Evolutionary conservation across 495 filamentous ascomycete species (phyloP).

Genomic region (Bacidia gigantensis): DNA sequence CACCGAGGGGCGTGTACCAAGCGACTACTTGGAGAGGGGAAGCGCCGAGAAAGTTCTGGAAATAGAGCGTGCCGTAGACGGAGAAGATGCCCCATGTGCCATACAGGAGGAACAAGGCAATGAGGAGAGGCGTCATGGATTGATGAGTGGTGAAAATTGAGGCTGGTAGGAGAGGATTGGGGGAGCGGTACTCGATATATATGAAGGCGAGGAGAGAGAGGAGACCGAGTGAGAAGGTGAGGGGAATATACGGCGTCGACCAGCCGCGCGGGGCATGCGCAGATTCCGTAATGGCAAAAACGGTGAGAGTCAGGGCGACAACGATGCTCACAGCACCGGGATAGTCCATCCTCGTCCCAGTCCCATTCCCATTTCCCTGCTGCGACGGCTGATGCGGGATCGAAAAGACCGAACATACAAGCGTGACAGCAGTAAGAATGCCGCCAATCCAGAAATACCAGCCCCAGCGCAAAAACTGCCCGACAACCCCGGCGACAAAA

Average conservation of each 20-base stretch:
- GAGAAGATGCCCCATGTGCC: constrained; percentile 64
- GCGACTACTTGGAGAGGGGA: constrained; percentile 56
- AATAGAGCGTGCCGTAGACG: constrained; percentile 66
- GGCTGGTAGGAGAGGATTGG: constrained; percentile 56
- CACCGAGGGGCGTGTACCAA: constrained; percentile 64
- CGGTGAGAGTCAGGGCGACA: constrained; percentile 50
- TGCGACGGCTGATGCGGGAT: background rate
- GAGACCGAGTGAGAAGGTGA: constrained; percentile 46
- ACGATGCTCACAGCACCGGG: constrained; percentile 48
- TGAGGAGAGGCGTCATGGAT: constrained; percentile 52
- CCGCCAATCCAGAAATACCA: constrained; percentile 70
- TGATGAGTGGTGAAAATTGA: constrained; percentile 54
- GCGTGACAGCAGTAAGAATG: background rate
- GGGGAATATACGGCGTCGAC: constrained; percentile 56
- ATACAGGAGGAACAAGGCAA: constrained; percentile 59
- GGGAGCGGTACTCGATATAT: constrained; percentile 64
- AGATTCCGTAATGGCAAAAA: constrained; percentile 69
- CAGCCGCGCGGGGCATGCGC: constrained; percentile 54
- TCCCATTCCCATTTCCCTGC: no score
- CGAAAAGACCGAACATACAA: background rate
- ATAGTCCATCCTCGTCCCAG: constrained; percentile 56
- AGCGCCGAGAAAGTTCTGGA: constrained; percentile 47
- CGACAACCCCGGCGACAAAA: constrained; percentile 59
- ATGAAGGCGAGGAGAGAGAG: constrained; percentile 39
- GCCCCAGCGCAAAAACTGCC: constrained; percentile 50